A percentile compares a stretch with the other conserved stretches of the same genome.
Conservation (phyloP, 2,329 filamentous ascomycete genomes). For the Epichloe hybrida region DNA sequence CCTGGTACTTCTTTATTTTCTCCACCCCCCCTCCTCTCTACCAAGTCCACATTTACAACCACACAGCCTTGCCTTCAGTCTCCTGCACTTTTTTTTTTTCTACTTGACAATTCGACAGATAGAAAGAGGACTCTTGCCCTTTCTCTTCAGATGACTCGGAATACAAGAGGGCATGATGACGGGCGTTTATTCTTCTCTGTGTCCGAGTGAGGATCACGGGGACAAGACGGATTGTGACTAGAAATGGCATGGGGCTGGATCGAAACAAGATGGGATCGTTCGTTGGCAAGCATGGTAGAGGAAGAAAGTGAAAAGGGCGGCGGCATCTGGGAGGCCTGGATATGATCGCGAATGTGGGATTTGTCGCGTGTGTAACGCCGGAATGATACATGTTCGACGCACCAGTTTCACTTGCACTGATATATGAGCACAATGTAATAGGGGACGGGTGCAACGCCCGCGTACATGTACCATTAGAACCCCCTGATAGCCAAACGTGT, state of each 20-base stretch:
- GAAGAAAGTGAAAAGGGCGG: no score
- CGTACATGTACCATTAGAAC: neutral
- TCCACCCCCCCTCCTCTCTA: neutral
- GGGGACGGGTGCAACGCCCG: neutral
- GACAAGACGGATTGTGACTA: no score
- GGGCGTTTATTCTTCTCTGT: no score
- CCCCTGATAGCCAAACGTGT: neutral
- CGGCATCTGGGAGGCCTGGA: no score
- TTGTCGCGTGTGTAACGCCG: slow-evolving; percentile 4
- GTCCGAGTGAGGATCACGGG: no score
- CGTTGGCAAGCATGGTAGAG: no score
- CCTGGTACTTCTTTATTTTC: neutral
- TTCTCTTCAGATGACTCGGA: neutral
- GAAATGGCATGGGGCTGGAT: no score
- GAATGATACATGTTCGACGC: slow-evolving; percentile 6
- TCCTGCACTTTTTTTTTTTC: neutral
- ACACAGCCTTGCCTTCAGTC: neutral
- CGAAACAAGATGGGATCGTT: no score
- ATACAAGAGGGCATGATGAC: no score
- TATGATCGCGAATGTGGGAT: neutral
- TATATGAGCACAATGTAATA: neutral
- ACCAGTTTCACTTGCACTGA: neutral
- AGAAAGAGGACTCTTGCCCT: neutral
- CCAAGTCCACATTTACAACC: neutral
- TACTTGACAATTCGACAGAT: no score